Conservation (phyloP, 2,329 filamentous ascomycete genomes). For the Colletotrichum simmondsii region DNA sequence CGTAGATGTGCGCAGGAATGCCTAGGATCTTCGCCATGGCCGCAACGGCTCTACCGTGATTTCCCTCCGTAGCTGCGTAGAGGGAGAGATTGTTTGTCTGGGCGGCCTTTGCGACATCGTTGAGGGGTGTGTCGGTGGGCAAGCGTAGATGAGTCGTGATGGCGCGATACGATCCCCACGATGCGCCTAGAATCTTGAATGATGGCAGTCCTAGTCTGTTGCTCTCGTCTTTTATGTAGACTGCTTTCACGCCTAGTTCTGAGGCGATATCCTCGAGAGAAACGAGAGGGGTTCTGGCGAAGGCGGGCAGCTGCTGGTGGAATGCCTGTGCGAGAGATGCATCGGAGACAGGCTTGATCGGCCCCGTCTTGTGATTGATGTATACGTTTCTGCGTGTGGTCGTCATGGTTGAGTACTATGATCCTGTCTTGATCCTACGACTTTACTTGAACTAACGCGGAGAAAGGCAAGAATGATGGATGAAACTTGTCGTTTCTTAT, state of each 20-base stretch:
- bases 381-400: constrained; percentile 36
- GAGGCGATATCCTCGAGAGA: constrained; percentile 63
- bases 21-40: constrained; percentile 72
- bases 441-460: not conserved
- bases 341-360: constrained; percentile 20
- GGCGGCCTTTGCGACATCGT: constrained; percentile 49
- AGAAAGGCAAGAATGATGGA: not conserved
- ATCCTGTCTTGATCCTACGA: constrained; percentile 35
- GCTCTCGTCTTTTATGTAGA: constrained; percentile 79
- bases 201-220: constrained; percentile 75
- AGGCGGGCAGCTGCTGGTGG: constrained; percentile 68
- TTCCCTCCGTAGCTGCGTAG: constrained; percentile 78
- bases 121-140: constrained; percentile 52
- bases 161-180: constrained; percentile 75
- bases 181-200: constrained; percentile 85
- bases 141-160: constrained; percentile 58
- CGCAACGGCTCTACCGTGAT: constrained; percentile 80
- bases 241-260: constrained; percentile 64
- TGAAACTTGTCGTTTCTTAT: too few species aligned
- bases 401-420: constrained; percentile 27
- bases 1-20: constrained; percentile 68
- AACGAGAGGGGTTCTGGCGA: constrained; percentile 63
- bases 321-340: constrained; percentile 51
- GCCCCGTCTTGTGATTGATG: constrained; percentile 39
- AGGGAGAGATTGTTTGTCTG: constrained; percentile 54